These are phyloP conservation scores for Macrocybe gigantea DNA, from an alignment of 768 basidiomycete species.

Conservation along the genomic window DNA sequence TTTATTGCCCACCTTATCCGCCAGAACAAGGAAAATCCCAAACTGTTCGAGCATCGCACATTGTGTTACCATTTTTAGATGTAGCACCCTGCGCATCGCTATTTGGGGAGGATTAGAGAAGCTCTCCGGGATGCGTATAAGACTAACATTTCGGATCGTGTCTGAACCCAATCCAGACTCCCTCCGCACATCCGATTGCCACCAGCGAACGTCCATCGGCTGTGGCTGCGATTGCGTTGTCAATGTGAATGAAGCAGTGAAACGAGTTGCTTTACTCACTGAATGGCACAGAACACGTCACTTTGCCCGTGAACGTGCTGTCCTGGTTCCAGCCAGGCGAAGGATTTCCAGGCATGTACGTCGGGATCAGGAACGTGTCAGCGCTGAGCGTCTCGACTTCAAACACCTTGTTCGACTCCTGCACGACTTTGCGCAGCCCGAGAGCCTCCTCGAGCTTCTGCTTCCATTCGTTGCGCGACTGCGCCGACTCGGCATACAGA, in stretches of 20 bases:
- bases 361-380: constrained; percentile 82
- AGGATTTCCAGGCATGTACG: constrained; percentile 40
- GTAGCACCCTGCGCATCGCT: constrained; percentile 92
- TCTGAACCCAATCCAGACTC: constrained; percentile 96
- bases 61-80: constrained; percentile 90
- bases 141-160: constrained; percentile 79
- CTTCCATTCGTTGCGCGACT: constrained; percentile 82
- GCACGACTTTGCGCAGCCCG: constrained; percentile 75
- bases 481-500: constrained; percentile 78
- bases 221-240: constrained; percentile 47
- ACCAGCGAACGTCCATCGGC: constrained; percentile 82
- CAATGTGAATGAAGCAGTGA: background rate
- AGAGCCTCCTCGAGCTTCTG: constrained; percentile 85
- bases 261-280: constrained; percentile 39
- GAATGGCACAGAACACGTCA: constrained; percentile 94
- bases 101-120: constrained; percentile 1
- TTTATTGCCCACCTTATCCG: constrained; percentile 63
- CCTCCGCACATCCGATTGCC: constrained; percentile 92
- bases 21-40: constrained; percentile 91
- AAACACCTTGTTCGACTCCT: constrained; percentile 93
- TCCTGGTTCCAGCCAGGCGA: constrained; percentile 71
- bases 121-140: background rate
- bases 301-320: constrained; percentile 70
- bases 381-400: constrained; percentile 86
- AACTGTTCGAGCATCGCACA: constrained; percentile 96